phyloP scores from a whole-genome alignment of 768 basidiomycete species.

The Pisolithus marmoratus region DNA sequence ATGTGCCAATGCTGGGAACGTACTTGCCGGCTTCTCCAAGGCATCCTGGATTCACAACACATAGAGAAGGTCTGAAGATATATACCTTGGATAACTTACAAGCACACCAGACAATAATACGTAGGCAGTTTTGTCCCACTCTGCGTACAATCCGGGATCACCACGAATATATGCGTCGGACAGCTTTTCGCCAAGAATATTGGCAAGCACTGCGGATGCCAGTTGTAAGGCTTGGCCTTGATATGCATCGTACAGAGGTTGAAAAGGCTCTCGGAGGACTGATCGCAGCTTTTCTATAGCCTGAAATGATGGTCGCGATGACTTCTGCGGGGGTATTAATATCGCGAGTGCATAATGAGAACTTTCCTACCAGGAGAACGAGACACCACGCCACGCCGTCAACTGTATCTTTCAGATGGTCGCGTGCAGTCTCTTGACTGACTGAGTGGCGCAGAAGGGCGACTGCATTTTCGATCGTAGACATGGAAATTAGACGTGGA shows the following conservation, averaged over 20 bases:
- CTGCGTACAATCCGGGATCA: conserved; percentile 15
- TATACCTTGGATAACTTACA: conserved; percentile 24
- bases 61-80: conserved; percentile 1
- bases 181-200: conserved; percentile 36
- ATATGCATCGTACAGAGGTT: conserved; percentile 39
- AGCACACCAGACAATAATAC: conserved; percentile 50
- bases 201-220: conserved; percentile 35
- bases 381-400: conserved; percentile 38
- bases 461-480: conserved; percentile 25
- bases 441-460: conserved; percentile 28
- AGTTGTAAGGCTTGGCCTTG: conserved; percentile 36
- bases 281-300: conserved; percentile 33
- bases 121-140: conserved; percentile 44
- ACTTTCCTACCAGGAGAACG: conserved; percentile 36
- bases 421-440: conserved; percentile 22
- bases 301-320: conserved; percentile 31
- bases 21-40: conserved; percentile 18
- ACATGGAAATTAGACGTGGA: conserved; percentile 4
- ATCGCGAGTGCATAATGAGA: neutral
- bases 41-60: conserved; percentile 17
- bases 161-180: conserved; percentile 16
- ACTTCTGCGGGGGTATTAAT: conserved; percentile 28
- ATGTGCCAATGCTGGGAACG: neutral
- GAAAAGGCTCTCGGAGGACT: conserved; percentile 38
- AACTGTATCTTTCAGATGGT: conserved; percentile 29